A percentile compares a stretch with the other conserved stretches of the same genome.
phyloP scores from a whole-genome alignment of 495 filamentous ascomycete genomes.

The Aspergillus bridgeri region DNA sequence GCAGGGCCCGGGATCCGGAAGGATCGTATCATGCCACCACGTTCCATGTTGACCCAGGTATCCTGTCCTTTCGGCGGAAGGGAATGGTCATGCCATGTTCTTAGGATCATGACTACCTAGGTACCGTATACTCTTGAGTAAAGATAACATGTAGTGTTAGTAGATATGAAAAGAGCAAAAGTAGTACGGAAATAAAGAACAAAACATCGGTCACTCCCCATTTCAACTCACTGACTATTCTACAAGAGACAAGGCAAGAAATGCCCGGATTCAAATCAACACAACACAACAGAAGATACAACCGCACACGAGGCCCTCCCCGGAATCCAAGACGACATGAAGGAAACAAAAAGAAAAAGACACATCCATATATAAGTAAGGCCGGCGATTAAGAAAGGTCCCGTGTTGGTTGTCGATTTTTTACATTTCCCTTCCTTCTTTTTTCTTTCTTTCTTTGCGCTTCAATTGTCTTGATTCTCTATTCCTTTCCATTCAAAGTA shows the following conservation, averaged over 20 bases:
- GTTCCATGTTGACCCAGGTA: too few relatives aligned
- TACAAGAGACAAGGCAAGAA: slow-evolving; percentile 38
- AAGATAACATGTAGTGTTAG: too few relatives aligned
- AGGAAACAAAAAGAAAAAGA: slow-evolving; percentile 4
- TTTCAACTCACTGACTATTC: slow-evolving; percentile 44
- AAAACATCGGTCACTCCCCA: slow-evolving; percentile 12
- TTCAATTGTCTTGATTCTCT: slow-evolving; percentile 1
- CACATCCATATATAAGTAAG: not conserved
- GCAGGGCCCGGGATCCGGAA: not conserved
- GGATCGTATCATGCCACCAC: not conserved
- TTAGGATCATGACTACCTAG: too few relatives aligned
- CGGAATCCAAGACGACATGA: slow-evolving; percentile 6
- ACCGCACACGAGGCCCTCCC: slow-evolving; percentile 5
- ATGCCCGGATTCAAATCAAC: slow-evolving; percentile 24
- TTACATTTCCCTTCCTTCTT: not conserved
- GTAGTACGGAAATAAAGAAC: not conserved
- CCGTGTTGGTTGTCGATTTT: not conserved
- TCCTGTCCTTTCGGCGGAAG: not conserved
- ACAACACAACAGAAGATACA: slow-evolving; percentile 13
- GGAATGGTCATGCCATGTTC: not conserved
- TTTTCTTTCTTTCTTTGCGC: not conserved
- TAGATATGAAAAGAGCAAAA: not conserved
- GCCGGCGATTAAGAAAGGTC: slow-evolving; percentile 1
- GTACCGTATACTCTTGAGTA: too few relatives aligned
- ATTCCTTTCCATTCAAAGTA: slow-evolving; percentile 3